These are phyloP conservation scores for Anthostomella pinea DNA, from an alignment of 2,329 filamentous ascomycete genomes.

Conservation along the genomic window DNA sequence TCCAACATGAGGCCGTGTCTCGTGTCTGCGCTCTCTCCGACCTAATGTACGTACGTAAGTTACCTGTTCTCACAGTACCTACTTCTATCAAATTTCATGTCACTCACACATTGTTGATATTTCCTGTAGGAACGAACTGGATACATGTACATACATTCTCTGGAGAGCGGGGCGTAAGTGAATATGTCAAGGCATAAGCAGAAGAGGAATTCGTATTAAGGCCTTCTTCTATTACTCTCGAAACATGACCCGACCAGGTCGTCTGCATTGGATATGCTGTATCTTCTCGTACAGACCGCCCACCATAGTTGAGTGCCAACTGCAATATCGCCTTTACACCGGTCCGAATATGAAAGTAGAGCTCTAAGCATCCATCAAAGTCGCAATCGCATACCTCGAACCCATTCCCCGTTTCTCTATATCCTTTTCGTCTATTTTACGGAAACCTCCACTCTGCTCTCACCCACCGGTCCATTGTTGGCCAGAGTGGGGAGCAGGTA, in stretches of 20 bases:
- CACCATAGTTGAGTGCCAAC: slow-evolving; percentile 12
- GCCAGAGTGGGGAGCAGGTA: slow-evolving; percentile 83
- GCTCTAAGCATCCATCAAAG: slow-evolving; percentile 8
- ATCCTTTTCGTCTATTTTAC: slow-evolving; percentile 54
- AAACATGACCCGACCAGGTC: slow-evolving; percentile 16
- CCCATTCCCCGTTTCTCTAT: slow-evolving; percentile 28
- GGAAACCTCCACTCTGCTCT: slow-evolving; percentile 83
- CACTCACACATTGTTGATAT: too few species aligned
- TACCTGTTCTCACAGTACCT: too few species aligned
- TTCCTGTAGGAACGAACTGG: too few species aligned
- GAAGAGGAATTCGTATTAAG: slow-evolving; percentile 5
- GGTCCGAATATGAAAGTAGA: slow-evolving; percentile 17
- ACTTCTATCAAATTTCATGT: too few species aligned
- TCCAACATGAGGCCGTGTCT: too few species aligned
- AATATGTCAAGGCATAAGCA: background rate
- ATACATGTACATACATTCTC: too few species aligned
- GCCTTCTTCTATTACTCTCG: slow-evolving; percentile 23
- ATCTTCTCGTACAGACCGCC: slow-evolving; percentile 26
- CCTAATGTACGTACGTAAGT: too few species aligned
- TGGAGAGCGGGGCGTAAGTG: too few species aligned
- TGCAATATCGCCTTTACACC: slow-evolving; percentile 5
- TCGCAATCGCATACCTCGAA: slow-evolving; percentile 16
- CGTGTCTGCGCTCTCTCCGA: too few species aligned
- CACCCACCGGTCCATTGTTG: slow-evolving; percentile 68
- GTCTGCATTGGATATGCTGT: slow-evolving; percentile 18